A percentile compares a stretch with the other conserved stretches of the same genome.
These are phyloP conservation scores for Ephemerocybe angulata DNA, from an alignment of 768 basidiomycete species.

Conservation along the genomic window DNA sequence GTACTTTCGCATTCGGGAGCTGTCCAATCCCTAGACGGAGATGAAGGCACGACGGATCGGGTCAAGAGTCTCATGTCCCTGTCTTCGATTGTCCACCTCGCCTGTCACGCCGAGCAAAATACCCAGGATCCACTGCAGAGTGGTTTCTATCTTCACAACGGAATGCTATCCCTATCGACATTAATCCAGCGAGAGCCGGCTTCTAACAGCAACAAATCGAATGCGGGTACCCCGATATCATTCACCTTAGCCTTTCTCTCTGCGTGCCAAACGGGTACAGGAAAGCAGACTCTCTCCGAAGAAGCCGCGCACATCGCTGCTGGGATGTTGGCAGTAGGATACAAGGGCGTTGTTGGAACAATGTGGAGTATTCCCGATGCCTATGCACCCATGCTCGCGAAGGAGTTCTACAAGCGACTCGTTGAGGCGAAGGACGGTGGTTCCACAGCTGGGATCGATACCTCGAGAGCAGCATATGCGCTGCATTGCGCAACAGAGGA, in stretches of 20 bases:
- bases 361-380: conserved; percentile 33
- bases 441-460: no score
- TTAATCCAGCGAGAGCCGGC: no score
- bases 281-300: conserved; percentile 20
- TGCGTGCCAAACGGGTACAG: conserved; percentile 36
- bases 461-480: neutral
- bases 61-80: neutral
- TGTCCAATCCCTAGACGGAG: neutral
- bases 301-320: conserved; percentile 34
- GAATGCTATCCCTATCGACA: neutral
- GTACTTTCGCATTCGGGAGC: no score
- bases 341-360: conserved; percentile 31
- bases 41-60: neutral
- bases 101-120: neutral
- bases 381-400: conserved; percentile 12
- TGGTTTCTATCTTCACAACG: neutral
- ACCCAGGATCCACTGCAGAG: neutral
- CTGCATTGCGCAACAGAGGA: neutral
- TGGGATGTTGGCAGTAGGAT: conserved; percentile 32
- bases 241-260: conserved; percentile 38
- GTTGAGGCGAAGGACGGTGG: neutral
- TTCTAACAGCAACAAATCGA: no score
- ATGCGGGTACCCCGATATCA: no score
- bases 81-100: neutral
- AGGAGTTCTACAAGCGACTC: conserved; percentile 8